Evolutionary conservation across 805 yeast species (phyloP).

Genomic region (Cyberlindnera misumaiensis): DNA sequence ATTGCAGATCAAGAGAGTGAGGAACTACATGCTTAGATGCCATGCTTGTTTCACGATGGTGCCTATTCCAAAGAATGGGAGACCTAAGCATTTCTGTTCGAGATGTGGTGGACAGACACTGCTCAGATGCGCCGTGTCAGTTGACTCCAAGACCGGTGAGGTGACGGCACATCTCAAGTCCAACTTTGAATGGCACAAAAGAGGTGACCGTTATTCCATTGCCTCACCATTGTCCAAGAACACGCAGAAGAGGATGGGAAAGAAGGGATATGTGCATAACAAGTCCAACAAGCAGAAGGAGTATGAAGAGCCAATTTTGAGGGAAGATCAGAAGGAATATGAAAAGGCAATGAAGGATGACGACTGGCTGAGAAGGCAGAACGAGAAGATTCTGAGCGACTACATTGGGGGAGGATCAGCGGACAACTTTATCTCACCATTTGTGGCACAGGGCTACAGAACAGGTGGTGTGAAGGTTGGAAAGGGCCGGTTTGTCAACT

Average conservation of each 20-base stretch:
- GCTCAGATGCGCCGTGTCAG: slow-evolving; percentile 83
- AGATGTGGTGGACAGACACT: slow-evolving; percentile 92
- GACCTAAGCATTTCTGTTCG: slow-evolving; percentile 84
- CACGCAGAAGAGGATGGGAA: slow-evolving; percentile 64
- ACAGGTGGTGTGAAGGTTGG: slow-evolving; percentile 76
- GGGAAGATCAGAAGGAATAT: slow-evolving; percentile 95
- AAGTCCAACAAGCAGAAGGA: slow-evolving; percentile 50
- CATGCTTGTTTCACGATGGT: slow-evolving; percentile 90
- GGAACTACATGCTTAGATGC: slow-evolving; percentile 92
- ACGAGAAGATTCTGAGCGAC: slow-evolving; percentile 77
- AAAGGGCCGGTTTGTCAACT: slow-evolving; percentile 73
- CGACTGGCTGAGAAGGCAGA: slow-evolving; percentile 78
- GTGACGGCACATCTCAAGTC: slow-evolving; percentile 82
- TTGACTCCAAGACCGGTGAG: slow-evolving; percentile 71
- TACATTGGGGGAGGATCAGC: slow-evolving; percentile 96
- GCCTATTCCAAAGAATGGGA: slow-evolving; percentile 71
- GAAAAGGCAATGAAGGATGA: slow-evolving; percentile 81
- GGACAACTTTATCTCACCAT: slow-evolving; percentile 84
- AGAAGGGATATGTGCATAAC: slow-evolving; percentile 72
- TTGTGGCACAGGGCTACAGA: slow-evolving; percentile 56
- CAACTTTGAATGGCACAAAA: slow-evolving; percentile 88
- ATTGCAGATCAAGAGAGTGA: slow-evolving; percentile 71
- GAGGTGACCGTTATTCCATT: slow-evolving; percentile 77
- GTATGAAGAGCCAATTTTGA: slow-evolving; percentile 46
- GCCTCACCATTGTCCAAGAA: slow-evolving; percentile 85